Evolutionary conservation across 2,329 filamentous ascomycete species (phyloP), one percentile per base, ranked within the genome.

Genomic region (Colletotrichum kahawae): DNA sequence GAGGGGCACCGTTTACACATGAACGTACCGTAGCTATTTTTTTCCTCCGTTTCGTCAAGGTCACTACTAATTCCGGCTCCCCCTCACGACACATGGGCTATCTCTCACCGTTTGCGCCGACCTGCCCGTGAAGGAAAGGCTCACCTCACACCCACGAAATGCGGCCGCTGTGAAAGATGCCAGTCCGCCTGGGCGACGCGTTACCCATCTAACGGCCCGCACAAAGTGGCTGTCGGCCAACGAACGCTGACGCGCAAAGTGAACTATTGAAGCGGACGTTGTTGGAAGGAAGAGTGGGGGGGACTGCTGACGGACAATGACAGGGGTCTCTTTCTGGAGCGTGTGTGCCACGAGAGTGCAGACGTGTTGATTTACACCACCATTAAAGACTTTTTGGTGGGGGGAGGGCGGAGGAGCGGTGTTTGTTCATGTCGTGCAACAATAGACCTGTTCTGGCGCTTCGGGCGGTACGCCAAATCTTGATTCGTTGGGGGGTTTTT

Each of bases 181-280:
- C 18, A 21, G 27, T 33, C 12, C 18, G 33, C 57, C 29, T 57
- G 29, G 16, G 29, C 57, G n/a, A 34, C 57, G 29, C 57, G 59
- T 27, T 43, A 21, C 10, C 57, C 21, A 59, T 59, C 59, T 36
- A 2, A 33, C 34, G 34, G 51, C 18, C 67, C 34, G 51, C 36
- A 54, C n/a, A 69, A 73, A 27, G 33, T 34, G 59, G n/a, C 27
- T 31, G 34, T 6, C 66, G 48, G 14, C 29, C 57, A 57, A 56
- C 59, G 48, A 74, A 66, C 43, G 60, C 54, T 67, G 71, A 71
- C 71, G 60, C 62, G 67, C 38, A 67, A 60, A 31, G 31, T 24
- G 60, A 68, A 38, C 54, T 48, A 51, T 33, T 13, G 57, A 60
- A 33, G 29, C 31, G 57, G 31, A 36, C 51, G 43, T 51, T 51